These are phyloP conservation scores for Saccharomycopsis babjevae DNA, from an alignment of 805 yeast species.

Conservation along the genomic window DNA sequence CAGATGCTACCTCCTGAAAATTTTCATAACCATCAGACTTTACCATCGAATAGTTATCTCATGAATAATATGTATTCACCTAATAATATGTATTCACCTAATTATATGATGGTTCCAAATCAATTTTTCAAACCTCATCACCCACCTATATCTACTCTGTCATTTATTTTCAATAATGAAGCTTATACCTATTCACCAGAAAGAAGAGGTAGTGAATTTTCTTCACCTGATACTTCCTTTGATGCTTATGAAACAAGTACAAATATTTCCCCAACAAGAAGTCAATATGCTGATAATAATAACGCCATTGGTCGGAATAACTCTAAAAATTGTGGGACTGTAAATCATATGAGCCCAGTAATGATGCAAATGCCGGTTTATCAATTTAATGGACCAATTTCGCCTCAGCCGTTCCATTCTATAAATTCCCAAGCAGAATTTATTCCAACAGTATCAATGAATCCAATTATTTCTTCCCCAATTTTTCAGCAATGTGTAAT, in stretches of 20 bases:
- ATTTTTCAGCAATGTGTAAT: neutral
- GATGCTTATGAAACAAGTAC: neutral
- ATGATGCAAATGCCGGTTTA: neutral
- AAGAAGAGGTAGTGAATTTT: neutral
- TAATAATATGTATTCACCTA: neutral
- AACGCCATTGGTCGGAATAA: neutral
- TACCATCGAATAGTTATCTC: neutral
- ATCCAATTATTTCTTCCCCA: neutral
- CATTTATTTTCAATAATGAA: neutral
- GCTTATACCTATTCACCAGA: neutral
- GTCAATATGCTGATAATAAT: neutral
- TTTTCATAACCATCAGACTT: neutral
- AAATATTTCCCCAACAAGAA: neutral
- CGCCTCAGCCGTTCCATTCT: neutral
- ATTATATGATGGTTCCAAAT: neutral
- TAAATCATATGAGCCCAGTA: neutral
- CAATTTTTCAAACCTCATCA: neutral
- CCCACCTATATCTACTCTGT: neutral
- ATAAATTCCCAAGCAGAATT: neutral
- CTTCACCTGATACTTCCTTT: neutral
- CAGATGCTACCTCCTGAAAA: neutral
- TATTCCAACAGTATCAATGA: neutral
- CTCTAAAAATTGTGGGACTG: neutral
- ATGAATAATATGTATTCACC: neutral
- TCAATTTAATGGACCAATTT: neutral